These are phyloP conservation scores for Cladophialophora carrionii DNA, from an alignment of 2,329 filamentous ascomycete genomes.

Conservation along the genomic window DNA sequence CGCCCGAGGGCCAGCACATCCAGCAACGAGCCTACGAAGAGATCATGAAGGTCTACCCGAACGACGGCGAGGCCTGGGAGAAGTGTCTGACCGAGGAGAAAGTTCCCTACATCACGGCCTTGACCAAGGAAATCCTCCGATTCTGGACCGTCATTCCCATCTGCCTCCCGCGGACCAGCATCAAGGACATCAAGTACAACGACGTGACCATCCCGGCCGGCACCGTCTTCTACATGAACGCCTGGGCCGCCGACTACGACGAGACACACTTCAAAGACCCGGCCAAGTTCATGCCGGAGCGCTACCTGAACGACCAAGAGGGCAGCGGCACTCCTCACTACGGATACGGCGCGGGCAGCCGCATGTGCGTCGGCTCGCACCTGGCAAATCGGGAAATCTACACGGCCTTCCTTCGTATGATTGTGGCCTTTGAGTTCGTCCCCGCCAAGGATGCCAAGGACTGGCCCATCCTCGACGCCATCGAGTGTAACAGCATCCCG, in stretches of 20 bases:
- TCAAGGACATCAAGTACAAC: conserved; percentile 72
- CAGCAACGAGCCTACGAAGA: conserved; percentile 71
- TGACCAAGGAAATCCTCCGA: conserved; percentile 77
- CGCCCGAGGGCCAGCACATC: conserved; percentile 67
- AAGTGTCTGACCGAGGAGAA: conserved; percentile 73
- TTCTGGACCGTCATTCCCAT: conserved; percentile 82
- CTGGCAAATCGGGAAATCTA: conserved; percentile 67
- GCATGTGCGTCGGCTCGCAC: conserved; percentile 67
- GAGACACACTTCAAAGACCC: conserved; percentile 67
- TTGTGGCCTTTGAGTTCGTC: conserved; percentile 62
- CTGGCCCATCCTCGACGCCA: conserved; percentile 58
- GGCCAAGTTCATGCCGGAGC: conserved; percentile 67
- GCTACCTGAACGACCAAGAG: conserved; percentile 63
- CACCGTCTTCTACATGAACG: conserved; percentile 81
- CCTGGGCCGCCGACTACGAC: conserved; percentile 76
- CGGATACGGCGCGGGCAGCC: conserved; percentile 64
- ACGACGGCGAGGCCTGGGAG: conserved; percentile 73
- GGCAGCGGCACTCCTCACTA: conserved; percentile 63
- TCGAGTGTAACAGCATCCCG: conserved; percentile 61
- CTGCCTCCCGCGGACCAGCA: conserved; percentile 71
- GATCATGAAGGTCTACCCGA: conserved; percentile 70
- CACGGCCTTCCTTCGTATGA: conserved; percentile 62
- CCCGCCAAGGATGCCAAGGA: conserved; percentile 53
- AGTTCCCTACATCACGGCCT: conserved; percentile 73
- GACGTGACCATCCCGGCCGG: conserved; percentile 70